A percentile compares a stretch with the other conserved stretches of the same genome.
These are phyloP conservation scores for Corynespora cassiicola DNA, from an alignment of 2,329 filamentous ascomycete species.

Conservation along the genomic window DNA sequence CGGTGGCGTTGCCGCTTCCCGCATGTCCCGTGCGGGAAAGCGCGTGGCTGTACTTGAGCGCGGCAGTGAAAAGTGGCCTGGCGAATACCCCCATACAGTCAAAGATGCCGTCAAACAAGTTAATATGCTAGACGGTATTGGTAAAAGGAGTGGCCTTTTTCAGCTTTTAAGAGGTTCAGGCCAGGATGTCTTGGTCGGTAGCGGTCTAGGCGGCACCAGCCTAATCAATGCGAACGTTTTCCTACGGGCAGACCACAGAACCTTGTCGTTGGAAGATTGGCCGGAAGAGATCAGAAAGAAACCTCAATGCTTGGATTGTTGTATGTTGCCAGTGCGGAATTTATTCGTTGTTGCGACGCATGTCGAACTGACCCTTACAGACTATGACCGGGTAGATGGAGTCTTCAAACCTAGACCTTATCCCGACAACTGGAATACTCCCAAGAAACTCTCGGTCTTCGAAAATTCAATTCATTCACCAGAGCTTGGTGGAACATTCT, in stretches of 20 bases:
- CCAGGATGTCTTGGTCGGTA: constrained; percentile 67
- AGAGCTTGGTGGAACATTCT: too few species aligned
- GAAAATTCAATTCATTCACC: too few species aligned
- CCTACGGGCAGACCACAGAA: constrained; percentile 63
- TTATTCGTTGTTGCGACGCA: too few species aligned
- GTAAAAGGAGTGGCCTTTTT: constrained; percentile 67
- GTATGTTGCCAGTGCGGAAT: constrained; percentile 47
- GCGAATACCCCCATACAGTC: constrained; percentile 64
- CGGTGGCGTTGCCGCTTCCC: constrained; percentile 68
- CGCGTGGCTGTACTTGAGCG: constrained; percentile 70
- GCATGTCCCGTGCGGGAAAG: constrained; percentile 67
- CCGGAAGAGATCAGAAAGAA: constrained; percentile 61
- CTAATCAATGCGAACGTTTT: constrained; percentile 74
- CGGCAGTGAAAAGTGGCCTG: constrained; percentile 70
- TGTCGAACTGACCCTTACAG: constrained; percentile 37
- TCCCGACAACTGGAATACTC: constrained; percentile 62
- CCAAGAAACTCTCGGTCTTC: constrained; percentile 65
- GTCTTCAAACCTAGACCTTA: constrained; percentile 67
- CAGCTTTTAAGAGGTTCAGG: constrained; percentile 69
- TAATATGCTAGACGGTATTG: constrained; percentile 56
- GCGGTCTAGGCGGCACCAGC: constrained; percentile 71
- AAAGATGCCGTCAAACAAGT: constrained; percentile 56
- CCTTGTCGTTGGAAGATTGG: constrained; percentile 63
- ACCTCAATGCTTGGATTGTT: constrained; percentile 53
- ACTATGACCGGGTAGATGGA: constrained; percentile 62